These are phyloP conservation scores for Areca catechu DNA, from an alignment of 176 grass and related monocot genomes.

Conservation along the genomic window DNA sequence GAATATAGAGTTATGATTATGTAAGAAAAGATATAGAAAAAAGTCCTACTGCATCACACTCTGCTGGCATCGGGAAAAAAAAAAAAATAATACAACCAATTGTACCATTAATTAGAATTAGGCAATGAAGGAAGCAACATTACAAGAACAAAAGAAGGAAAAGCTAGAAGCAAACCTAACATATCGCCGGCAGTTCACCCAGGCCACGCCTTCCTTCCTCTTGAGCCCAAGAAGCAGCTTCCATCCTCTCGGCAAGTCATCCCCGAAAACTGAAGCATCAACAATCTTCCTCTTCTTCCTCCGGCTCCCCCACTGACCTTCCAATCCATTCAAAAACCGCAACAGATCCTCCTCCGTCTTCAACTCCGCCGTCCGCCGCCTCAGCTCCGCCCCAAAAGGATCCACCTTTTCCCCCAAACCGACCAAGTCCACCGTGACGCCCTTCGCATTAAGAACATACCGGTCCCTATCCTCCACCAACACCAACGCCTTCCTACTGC, in stretches of 20 bases:
- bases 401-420: constrained; percentile 33
- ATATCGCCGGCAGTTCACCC: constrained; percentile 52
- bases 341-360: constrained; percentile 44
- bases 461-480: constrained; percentile 40
- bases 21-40: too few species aligned
- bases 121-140: neutral
- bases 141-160: constrained; percentile 1
- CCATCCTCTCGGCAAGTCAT: constrained; percentile 82
- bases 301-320: constrained; percentile 47
- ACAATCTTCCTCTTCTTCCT: constrained; percentile 59
- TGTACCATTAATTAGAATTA: neutral
- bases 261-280: constrained; percentile 61
- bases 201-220: constrained; percentile 39
- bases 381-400: constrained; percentile 54
- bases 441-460: constrained; percentile 52
- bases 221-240: constrained; percentile 73
- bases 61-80: neutral
- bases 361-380: constrained; percentile 41
- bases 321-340: constrained; percentile 56
- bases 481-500: neutral
- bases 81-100: neutral
- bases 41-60: too few species aligned
- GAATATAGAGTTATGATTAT: too few species aligned
- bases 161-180: constrained; percentile 48
- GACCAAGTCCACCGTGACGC: constrained; percentile 52